Base-by-base conservation (phyloP, 495 filamentous ascomycete species). In the Bacidia rubella region DNA sequence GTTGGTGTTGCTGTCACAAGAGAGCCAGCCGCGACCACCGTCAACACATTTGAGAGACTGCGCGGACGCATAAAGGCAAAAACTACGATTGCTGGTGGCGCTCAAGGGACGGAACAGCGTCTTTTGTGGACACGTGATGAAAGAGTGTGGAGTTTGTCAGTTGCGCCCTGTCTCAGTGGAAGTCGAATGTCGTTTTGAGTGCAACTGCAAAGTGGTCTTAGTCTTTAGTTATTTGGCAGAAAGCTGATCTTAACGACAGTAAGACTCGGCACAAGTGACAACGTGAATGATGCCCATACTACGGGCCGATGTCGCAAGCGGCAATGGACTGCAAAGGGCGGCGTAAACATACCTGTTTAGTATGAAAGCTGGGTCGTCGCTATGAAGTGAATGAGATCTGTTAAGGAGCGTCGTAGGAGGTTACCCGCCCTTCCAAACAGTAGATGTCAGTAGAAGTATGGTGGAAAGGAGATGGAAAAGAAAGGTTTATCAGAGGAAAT, bases 1-100 rank as follows among this genome's bases (percentile, higher is more conserved):
- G 66, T 57, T 67, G 59, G 56, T 17, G 56, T 54, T 69, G 73
- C 74, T 46, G 65, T 62, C 48, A 62, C 70, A 51, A 75, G 57
- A 46, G 70, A 62, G 50, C 71, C 71, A 52, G 71, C 71, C 54
- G 72, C 69, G 35, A 67, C 72, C 47, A 75, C 59, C 53, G 67
- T 67, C 23, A 69, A 52, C n/a, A 46, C 43, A 43, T 53, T 47
- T 23, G 41, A 49, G 25, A 54, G 21, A n/a, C 35, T 21, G 29
- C 47, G 56, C 9, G 20, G 11, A 35, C 45, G 52, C 56, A 58
- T 58, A 5, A 9, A 17, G 7, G 41, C 2, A 1, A n/a, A 11
- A 2, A 11, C 29, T 7, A 5, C 15, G 29, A 35, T 35, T 35
- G 29, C 7, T 5, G 7, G 7, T 35, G 29, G 15, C 5, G 15